Conservation (phyloP, 495 filamentous ascomycete species). For the Penicillium atrosanguineum region DNA sequence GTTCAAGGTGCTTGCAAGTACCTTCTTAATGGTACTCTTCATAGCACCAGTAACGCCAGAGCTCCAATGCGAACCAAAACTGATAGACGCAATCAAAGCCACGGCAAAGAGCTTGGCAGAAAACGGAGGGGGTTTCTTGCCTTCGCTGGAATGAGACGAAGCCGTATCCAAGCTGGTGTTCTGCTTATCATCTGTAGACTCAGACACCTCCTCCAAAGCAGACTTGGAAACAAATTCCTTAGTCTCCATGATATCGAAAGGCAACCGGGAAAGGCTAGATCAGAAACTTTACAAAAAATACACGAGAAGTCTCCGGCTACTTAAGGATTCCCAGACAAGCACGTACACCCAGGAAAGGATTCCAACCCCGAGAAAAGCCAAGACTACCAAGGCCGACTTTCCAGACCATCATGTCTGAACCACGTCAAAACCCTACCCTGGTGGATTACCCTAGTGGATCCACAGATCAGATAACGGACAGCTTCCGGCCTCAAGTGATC, state of each 20-base stretch:
- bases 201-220: constrained; percentile 7
- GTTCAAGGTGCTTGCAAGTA: constrained; percentile 1
- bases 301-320: not conserved
- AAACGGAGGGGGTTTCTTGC: constrained; percentile 31
- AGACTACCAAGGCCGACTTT: not conserved
- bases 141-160: constrained; percentile 8
- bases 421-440: not conserved
- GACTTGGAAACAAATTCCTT: constrained; percentile 13
- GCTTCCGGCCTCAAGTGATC: not conserved
- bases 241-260: constrained; percentile 5
- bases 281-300: not conserved
- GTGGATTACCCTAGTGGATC: not conserved
- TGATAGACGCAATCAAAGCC: constrained; percentile 40
- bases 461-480: constrained; percentile 17
- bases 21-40: constrained; percentile 47
- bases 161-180: not conserved
- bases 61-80: constrained; percentile 44
- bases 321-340: not conserved
- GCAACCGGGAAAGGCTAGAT: not conserved
- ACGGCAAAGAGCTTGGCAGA: constrained; percentile 34
- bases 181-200: not conserved
- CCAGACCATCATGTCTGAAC: not conserved
- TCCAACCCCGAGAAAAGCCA: no score
- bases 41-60: constrained; percentile 43
- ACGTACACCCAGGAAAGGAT: no score